Evolutionary conservation across 495 filamentous ascomycete genomes (phyloP), one percentile per base, ranked within the genome.

Genomic region (Trichoderma gamsii): DNA sequence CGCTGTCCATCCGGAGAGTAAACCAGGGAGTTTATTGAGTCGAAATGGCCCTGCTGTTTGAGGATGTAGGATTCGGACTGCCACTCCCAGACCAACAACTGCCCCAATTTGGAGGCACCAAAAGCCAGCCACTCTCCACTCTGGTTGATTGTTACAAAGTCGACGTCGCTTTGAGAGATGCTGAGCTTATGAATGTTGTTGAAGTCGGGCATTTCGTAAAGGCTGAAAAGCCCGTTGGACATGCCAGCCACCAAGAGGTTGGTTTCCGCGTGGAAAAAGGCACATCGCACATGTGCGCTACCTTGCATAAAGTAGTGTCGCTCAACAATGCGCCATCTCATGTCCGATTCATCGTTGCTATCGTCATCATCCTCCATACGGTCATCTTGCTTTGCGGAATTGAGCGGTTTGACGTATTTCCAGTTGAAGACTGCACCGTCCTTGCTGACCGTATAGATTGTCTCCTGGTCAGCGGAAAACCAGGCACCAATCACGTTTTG

Each of bases 21-120:
- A 15, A 88, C 88, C 7, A 99, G 81, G 9, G 94, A 82, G 77
- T 97, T 98, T 87, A 97, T 92, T n/a, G 92, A 88, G 74, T 99
- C 96, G 64, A 96, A 91, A 78, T 99, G 95, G 1, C 94, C 94
- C 78, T 98, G 95, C 73, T 99, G 95, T 77, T 98, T 99, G 43
- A 99, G 78, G 67, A 99, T 93, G 77, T 98, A 98, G n/a, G 96
- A 97, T 76, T 99, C 95, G 2, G 96, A 98, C 73, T 98, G 96
- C 96, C 96, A 98, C 77, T 99, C 95, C 95, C 95, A 99, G 29
- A 99, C 96, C 44, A 99, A 83, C 16, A 99, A 80, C 71, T 99
- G 95, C 15, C 95, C 95, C 32, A 96, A 85, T 67, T 94, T 94
- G 18, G 96, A 96, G 5, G 95, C 93, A n/a, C 94, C 95, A 77